Percentiles rank a stretch among this genome's conserved stretches.
Conservation (phyloP, 768 basidiomycete genomes). For the Crepidotus variabilis region DNA sequence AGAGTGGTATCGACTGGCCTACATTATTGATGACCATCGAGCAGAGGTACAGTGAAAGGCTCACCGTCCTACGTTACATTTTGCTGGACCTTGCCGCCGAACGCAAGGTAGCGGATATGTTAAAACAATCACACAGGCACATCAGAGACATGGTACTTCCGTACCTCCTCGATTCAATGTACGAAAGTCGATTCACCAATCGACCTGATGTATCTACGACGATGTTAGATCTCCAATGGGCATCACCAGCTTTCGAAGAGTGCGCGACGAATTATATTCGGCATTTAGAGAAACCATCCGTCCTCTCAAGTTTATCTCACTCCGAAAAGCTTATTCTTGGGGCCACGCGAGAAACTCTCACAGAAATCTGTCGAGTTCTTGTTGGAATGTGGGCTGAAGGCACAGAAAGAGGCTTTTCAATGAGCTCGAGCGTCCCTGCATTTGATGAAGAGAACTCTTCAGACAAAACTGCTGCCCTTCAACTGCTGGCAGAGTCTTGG, state of each 20-base stretch:
- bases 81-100: constrained; percentile 21
- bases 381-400: constrained; percentile 47
- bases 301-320: constrained; percentile 15
- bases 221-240: constrained; percentile 24
- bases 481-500: constrained; percentile 24
- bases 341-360: constrained; percentile 30
- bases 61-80: constrained; percentile 35
- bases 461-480: background rate
- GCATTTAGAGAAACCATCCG: constrained; percentile 11
- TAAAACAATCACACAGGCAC: constrained; percentile 23
- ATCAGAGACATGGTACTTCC: constrained; percentile 27
- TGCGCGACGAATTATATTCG: constrained; percentile 30
- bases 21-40: constrained; percentile 32
- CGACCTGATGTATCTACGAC: constrained; percentile 5
- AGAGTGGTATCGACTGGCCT: constrained; percentile 40
- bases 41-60: constrained; percentile 37
- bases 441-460: background rate
- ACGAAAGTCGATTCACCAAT: background rate
- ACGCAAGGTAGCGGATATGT: constrained; percentile 4
- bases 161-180: constrained; percentile 21
- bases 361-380: constrained; percentile 43
- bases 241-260: constrained; percentile 26
- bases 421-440: no score
- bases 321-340: constrained; percentile 27
- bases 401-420: constrained; percentile 13